Evolutionary conservation across 306 rosid species (phyloP).

Genomic region (Benincasa hispida): DNA sequence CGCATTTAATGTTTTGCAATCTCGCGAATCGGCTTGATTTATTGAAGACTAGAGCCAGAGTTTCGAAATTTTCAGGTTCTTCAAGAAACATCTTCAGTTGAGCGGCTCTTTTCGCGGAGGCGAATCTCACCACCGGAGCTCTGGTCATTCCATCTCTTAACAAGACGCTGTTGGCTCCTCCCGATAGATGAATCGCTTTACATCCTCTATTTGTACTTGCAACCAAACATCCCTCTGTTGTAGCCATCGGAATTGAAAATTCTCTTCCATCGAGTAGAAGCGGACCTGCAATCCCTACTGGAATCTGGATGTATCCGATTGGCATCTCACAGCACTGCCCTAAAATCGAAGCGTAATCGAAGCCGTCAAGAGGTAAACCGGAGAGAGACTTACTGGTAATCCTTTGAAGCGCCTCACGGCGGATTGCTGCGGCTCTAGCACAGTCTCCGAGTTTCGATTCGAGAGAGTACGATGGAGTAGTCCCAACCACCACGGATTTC

Average conservation of each 20-base stretch:
- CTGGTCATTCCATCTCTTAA: slow-evolving; percentile 77
- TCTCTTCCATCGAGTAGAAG: slow-evolving; percentile 54
- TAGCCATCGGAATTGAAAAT: slow-evolving; percentile 80
- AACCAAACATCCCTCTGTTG: slow-evolving; percentile 77
- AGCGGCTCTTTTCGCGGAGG: slow-evolving; percentile 55
- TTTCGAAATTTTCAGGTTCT: slow-evolving; percentile 46
- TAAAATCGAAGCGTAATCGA: slow-evolving; percentile 58
- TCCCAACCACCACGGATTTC: slow-evolving; percentile 40
- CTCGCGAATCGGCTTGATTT: slow-evolving; percentile 81
- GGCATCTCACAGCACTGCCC: slow-evolving; percentile 99
- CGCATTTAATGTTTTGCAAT: slow-evolving; percentile 42
- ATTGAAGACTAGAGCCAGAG: slow-evolving; percentile 54
- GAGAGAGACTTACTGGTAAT: slow-evolving; percentile 30
- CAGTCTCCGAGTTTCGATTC: slow-evolving; percentile 63
- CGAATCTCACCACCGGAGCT: slow-evolving; percentile 76
- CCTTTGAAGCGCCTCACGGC: slow-evolving; percentile 58
- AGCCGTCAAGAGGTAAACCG: slow-evolving; percentile 59
- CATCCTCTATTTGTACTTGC: slow-evolving; percentile 89
- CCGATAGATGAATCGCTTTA: slow-evolving; percentile 65
- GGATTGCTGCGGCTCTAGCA: slow-evolving; percentile 46
- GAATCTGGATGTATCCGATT: slow-evolving; percentile 64
- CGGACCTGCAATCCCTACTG: slow-evolving; percentile 90
- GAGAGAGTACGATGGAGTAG: slow-evolving; percentile 50
- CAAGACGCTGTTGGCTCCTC: slow-evolving; percentile 58
- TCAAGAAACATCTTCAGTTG: slow-evolving; percentile 62